Evolutionary conservation across 1,284 basidiomycete genomes (phyloP).

Genomic region (Bjerkandera adusta): DNA sequence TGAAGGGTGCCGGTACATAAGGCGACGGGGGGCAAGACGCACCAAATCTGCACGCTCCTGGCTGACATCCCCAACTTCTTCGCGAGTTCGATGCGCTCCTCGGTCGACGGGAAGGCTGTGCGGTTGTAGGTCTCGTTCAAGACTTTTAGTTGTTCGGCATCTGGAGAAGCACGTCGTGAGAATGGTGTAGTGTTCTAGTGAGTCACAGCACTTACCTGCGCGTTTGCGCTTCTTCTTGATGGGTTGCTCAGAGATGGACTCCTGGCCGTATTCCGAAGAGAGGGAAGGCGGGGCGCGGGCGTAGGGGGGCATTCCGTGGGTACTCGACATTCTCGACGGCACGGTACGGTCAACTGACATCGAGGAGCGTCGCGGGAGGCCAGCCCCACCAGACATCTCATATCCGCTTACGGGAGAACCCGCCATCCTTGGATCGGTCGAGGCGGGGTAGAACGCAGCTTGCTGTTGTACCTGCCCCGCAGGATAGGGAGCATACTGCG

Average conservation of each 20-base stretch:
- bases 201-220: conserved; percentile 33
- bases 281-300: conserved; percentile 35
- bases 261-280: conserved; percentile 36
- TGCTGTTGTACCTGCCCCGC: conserved; percentile 20
- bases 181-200: too few relatives aligned
- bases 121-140: conserved; percentile 76
- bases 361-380: conserved; percentile 24
- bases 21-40: conserved; percentile 23
- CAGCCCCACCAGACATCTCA: conserved; percentile 23
- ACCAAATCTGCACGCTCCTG: conserved; percentile 85
- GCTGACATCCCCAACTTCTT: conserved; percentile 78
- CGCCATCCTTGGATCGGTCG: conserved; percentile 28
- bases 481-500: conserved; percentile 23
- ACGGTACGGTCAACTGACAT: conserved; percentile 31
- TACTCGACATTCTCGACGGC: conserved; percentile 24
- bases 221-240: conserved; percentile 86
- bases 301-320: conserved; percentile 39
- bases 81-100: conserved; percentile 75
- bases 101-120: conserved; percentile 82
- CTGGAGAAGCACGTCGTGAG: too few relatives aligned
- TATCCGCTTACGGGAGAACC: conserved; percentile 31
- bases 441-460: conserved; percentile 21
- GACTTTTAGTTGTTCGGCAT: conserved; percentile 73
- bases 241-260: conserved; percentile 51
- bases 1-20: conserved; percentile 5